Percentiles rank a stretch among this genome's conserved stretches.
Evolutionary conservation across 176 grass and related monocot species (phyloP).

Genomic region (Cymbopogon citratus): DNA sequence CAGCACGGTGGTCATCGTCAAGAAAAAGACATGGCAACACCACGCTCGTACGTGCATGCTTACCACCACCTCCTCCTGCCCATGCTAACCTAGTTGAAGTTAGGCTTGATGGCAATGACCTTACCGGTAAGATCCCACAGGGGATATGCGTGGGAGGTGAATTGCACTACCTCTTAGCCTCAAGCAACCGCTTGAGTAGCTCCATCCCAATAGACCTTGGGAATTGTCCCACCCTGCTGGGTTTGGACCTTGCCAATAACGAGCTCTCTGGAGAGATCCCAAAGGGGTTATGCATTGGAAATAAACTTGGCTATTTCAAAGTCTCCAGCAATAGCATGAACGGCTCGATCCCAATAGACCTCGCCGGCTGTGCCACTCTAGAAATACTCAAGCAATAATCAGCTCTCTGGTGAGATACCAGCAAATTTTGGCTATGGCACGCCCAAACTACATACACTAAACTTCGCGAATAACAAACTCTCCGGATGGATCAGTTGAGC

Average conservation of each 20-base stretch:
- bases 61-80: too few relatives aligned
- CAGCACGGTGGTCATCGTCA: too few relatives aligned
- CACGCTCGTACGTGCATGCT: too few relatives aligned
- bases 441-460: conserved; percentile 1
- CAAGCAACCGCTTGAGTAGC: not conserved
- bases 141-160: conserved; percentile 24
- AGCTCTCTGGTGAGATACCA: conserved; percentile 39
- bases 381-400: conserved; percentile 24
- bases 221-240: not conserved
- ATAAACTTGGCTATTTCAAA: not conserved
- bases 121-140: conserved; percentile 29
- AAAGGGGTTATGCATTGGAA: not conserved
- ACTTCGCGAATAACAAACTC: conserved; percentile 43
- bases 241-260: not conserved
- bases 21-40: too few relatives aligned
- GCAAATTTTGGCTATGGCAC: conserved; percentile 6
- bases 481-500: conserved; percentile 20
- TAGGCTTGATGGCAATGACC: too few relatives aligned
- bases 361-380: conserved; percentile 39
- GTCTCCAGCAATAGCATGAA: not conserved
- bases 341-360: conserved; percentile 44
- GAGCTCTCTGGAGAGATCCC: not conserved
- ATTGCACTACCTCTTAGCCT: not conserved
- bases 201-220: not conserved
- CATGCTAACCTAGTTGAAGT: too few relatives aligned